These are phyloP conservation scores for Solanum ahanhuiri DNA, from an alignment of 257 asterid species.

Conservation along the genomic window DNA sequence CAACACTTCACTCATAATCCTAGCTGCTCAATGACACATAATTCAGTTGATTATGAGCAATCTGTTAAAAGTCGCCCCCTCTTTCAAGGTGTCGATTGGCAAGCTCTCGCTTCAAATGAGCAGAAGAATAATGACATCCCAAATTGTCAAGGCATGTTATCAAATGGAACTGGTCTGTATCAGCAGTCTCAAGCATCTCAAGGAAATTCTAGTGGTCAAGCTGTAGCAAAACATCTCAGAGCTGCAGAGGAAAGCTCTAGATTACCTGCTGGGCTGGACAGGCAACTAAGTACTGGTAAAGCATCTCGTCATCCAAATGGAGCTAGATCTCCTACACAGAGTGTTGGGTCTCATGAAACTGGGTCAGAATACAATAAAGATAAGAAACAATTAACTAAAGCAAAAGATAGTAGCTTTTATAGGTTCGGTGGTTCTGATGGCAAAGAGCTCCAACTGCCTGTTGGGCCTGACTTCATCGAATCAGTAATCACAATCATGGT, in stretches of 20 bases:
- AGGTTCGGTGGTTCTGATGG: slow-evolving; percentile 35
- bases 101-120: slow-evolving; percentile 70
- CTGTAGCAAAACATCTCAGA: slow-evolving; percentile 23
- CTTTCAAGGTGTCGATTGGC: slow-evolving; percentile 97
- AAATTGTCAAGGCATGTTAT: slow-evolving; percentile 29
- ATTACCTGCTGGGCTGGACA: slow-evolving; percentile 41
- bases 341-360: slow-evolving; percentile 49
- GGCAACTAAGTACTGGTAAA: slow-evolving; percentile 45
- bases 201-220: slow-evolving; percentile 48
- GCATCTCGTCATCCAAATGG: slow-evolving; percentile 14
- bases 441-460: slow-evolving; percentile 36
- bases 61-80: slow-evolving; percentile 88
- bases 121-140: slow-evolving; percentile 53
- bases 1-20: slow-evolving; percentile 95
- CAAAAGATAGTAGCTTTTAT: slow-evolving; percentile 39
- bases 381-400: slow-evolving; percentile 26
- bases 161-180: slow-evolving; percentile 40
- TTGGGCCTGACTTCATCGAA: slow-evolving; percentile 66
- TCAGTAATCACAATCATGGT: slow-evolving; percentile 67
- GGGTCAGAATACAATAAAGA: slow-evolving; percentile 44
- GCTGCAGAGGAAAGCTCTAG: slow-evolving; percentile 47
- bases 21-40: slow-evolving; percentile 82
- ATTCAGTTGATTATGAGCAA: slow-evolving; percentile 68
- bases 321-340: slow-evolving; percentile 29
- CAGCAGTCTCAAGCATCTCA: slow-evolving; percentile 49